phyloP scores from a whole-genome alignment of 108 stramenopile genomes.

The Cyclotella baltica region DNA sequence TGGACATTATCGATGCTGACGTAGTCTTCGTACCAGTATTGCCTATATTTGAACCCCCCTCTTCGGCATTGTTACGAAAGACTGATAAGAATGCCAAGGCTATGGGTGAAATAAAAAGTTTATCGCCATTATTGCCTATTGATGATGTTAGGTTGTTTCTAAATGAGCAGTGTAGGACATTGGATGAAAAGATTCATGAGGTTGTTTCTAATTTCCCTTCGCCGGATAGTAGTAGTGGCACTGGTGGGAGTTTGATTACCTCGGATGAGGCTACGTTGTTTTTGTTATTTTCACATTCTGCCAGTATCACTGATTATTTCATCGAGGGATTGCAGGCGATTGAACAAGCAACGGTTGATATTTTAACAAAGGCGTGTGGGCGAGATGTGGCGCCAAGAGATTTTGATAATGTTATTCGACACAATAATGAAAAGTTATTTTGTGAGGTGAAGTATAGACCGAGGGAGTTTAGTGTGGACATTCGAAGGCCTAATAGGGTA shows the following conservation, averaged over 20 bases:
- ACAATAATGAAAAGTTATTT: conserved; percentile 31
- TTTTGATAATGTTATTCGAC: conserved; percentile 23
- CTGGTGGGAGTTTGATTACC: conserved; percentile 26
- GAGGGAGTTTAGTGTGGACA: conserved; percentile 25
- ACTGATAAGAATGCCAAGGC: neutral
- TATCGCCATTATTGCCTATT: conserved; percentile 35
- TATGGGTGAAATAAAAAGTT: neutral
- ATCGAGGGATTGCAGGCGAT: conserved; percentile 9
- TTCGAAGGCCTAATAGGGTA: conserved; percentile 17
- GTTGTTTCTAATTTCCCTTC: conserved; percentile 18
- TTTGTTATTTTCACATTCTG: conserved; percentile 38
- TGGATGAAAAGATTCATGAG: conserved; percentile 42
- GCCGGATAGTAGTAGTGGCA: conserved; percentile 6
- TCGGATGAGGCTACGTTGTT: conserved; percentile 44
- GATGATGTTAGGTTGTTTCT: conserved; percentile 51
- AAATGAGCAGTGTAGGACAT: conserved; percentile 54
- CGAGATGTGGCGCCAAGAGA: conserved; percentile 15
- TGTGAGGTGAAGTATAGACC: conserved; percentile 1
- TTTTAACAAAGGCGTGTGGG: conserved; percentile 13
- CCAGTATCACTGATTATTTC: conserved; percentile 14
- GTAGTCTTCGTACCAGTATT: conserved; percentile 56
- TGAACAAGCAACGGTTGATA: conserved; percentile 1
- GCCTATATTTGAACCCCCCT: conserved; percentile 51
- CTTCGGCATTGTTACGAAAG: neutral
- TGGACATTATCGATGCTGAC: conserved; percentile 17